These are phyloP conservation scores for Epichloe hybrida DNA, from an alignment of 2,329 filamentous ascomycete genomes.

Conservation along the genomic window DNA sequence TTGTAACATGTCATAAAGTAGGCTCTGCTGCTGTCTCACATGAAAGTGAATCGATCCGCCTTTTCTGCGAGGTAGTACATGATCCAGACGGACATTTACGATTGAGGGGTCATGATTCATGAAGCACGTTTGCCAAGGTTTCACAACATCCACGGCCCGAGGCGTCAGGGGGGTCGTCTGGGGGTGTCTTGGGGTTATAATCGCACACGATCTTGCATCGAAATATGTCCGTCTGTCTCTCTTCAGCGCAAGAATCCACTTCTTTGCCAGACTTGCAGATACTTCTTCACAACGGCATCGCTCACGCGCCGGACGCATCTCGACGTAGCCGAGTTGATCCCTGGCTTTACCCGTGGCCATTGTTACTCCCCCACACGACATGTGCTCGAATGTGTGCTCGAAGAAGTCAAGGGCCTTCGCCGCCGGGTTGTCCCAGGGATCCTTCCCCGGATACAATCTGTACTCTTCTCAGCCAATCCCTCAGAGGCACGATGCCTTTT, in stretches of 20 bases:
- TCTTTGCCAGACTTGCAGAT: background rate
- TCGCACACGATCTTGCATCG: no score
- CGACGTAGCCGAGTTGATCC: constrained; percentile 1
- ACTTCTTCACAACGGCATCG: background rate
- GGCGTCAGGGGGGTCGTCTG: no score
- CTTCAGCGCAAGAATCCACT: background rate
- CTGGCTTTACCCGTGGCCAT: background rate
- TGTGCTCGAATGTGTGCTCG: background rate
- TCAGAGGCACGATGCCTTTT: no score
- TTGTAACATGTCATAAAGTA: background rate
- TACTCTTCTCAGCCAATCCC: no score
- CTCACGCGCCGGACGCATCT: background rate
- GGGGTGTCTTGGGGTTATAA: no score
- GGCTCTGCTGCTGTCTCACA: no score
- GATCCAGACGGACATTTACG: no score
- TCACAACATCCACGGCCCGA: background rate
- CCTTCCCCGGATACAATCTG: no score
- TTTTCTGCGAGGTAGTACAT: background rate
- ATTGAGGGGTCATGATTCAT: background rate
- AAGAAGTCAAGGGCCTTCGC: no score
- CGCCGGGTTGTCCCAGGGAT: no score
- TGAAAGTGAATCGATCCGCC: background rate
- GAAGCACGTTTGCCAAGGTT: background rate
- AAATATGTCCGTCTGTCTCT: no score
- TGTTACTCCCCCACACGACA: background rate